Conservation (phyloP, 1,284 basidiomycete genomes). For the Ceratobasidium sp. region DNA sequence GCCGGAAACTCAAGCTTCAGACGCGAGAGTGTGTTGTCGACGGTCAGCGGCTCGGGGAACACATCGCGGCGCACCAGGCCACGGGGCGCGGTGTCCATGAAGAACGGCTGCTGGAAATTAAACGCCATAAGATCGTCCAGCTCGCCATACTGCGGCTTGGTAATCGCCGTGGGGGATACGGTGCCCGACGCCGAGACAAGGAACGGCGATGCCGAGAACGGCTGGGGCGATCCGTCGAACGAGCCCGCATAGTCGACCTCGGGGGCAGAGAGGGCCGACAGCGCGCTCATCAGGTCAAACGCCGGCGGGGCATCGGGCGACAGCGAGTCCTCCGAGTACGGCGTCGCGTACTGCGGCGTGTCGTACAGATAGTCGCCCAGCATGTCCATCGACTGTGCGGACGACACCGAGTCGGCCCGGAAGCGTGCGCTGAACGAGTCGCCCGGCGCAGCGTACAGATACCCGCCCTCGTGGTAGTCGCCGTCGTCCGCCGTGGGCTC, state of each 20-base stretch:
- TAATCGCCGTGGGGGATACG: conserved; percentile 50
- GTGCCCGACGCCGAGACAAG: conserved; percentile 54
- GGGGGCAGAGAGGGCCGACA: conserved; percentile 36
- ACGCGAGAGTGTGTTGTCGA: conserved; percentile 66
- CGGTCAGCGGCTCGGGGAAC: conserved; percentile 51
- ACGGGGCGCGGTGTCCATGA: conserved; percentile 45
- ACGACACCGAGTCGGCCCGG: conserved; percentile 68
- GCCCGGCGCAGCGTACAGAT: conserved; percentile 59
- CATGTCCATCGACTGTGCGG: conserved; percentile 49
- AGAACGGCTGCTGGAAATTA: conserved; percentile 23
- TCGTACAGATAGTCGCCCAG: conserved; percentile 40
- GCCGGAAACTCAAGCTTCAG: conserved; percentile 60
- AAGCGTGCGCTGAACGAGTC: conserved; percentile 63
- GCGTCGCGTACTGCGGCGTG: conserved; percentile 26
- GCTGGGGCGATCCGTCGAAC: conserved; percentile 38
- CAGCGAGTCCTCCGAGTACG: conserved; percentile 36
- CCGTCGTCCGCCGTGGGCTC: conserved; percentile 47
- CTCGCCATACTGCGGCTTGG: conserved; percentile 53
- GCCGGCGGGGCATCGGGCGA: conserved; percentile 15
- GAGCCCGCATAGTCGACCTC: conserved; percentile 37
- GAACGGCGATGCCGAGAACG: conserved; percentile 31
- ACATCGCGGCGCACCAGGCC: conserved; percentile 47
- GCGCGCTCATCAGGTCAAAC: conserved; percentile 35
- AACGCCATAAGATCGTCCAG: conserved; percentile 26
- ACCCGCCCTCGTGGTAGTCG: conserved; percentile 49